Evolutionary conservation across 805 yeast species (phyloP), one percentile per base, ranked within the genome.

Genomic region (Wickerhamiella sorbophila): DNA sequence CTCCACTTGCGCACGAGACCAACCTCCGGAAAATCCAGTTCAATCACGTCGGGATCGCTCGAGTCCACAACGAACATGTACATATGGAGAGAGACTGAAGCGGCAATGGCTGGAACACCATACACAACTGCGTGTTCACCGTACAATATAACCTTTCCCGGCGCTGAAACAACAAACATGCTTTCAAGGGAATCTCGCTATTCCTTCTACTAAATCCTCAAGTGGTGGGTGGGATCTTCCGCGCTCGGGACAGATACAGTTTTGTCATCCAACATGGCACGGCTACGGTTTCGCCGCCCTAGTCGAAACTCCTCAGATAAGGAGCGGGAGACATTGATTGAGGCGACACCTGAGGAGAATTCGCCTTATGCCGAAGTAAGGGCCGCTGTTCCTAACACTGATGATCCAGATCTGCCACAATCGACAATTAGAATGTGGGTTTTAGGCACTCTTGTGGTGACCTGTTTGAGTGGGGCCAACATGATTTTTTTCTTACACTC

Each of bases 71-170:
- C 91, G 17, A 81, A 62, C 5, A 87, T 61, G 52, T 84, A 88
- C 0, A 96, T 82, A 53, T 95, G 71, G 44, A 91, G 65, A 5
- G 91, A 79, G 8, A 88, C 71, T 3, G 95, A 91, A 0, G 97
- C 96, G 1, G 98, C 97, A 40, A 91, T 82, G 10, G 96, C 97
- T 1, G 95, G 95, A 64, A 76, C 82, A 36, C 82, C 78, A 57
- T 82, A 83, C 0, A 91, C 98, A 1, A 93, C 97, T 5, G 96
- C 82, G 56, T 91, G 98, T 57, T 91, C 98, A 18, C 98, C 98
- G 59, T 87, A 91, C 29, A 91, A 69, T 52, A 91, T 91, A 36
- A 86, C 94, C 56, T 91, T 91, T 3, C 98, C 98, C 0, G 98
- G 98, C 1, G 98, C 91, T 41, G 95, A 82, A 1, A 85, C 83